These are phyloP conservation scores for Yarrowia osloensis DNA, from an alignment of 805 yeast species.

Conservation along the genomic window DNA sequence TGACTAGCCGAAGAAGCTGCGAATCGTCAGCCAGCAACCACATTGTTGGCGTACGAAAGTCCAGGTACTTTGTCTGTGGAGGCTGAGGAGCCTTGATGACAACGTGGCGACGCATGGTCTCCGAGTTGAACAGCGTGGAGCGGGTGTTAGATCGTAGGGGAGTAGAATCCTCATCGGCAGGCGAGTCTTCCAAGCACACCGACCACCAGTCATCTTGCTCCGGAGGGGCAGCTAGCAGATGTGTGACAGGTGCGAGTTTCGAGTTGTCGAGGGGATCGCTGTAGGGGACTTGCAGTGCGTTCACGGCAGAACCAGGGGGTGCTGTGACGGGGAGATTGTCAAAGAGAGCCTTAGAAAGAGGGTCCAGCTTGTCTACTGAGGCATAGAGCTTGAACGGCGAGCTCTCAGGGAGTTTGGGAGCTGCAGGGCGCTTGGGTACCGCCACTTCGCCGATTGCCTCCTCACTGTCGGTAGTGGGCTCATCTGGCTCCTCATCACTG, in stretches of 20 bases:
- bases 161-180: not conserved
- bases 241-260: conserved; percentile 41
- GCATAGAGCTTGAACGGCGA: conserved; percentile 35
- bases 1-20: conserved; percentile 72
- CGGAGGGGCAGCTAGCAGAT: conserved; percentile 40
- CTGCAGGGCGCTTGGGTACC: not conserved
- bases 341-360: conserved; percentile 36
- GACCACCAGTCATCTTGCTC: conserved; percentile 40
- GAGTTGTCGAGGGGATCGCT: conserved; percentile 36
- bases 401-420: not conserved
- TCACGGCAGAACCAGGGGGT: conserved; percentile 10
- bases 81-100: conserved; percentile 84
- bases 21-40: conserved; percentile 97
- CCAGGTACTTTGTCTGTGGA: conserved; percentile 78
- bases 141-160: conserved; percentile 10
- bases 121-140: conserved; percentile 33
- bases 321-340: conserved; percentile 17
- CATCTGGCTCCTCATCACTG: conserved; percentile 36
- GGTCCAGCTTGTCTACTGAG: conserved; percentile 34
- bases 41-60: conserved; percentile 84
- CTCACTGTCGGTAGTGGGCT: conserved; percentile 1
- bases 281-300: conserved; percentile 34
- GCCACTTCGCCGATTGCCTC: not conserved
- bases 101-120: conserved; percentile 35
- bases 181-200: conserved; percentile 37